Evolutionary conservation across 2,329 filamentous ascomycete species (phyloP).

Genomic region (Hymenoscyphus salicellus): DNA sequence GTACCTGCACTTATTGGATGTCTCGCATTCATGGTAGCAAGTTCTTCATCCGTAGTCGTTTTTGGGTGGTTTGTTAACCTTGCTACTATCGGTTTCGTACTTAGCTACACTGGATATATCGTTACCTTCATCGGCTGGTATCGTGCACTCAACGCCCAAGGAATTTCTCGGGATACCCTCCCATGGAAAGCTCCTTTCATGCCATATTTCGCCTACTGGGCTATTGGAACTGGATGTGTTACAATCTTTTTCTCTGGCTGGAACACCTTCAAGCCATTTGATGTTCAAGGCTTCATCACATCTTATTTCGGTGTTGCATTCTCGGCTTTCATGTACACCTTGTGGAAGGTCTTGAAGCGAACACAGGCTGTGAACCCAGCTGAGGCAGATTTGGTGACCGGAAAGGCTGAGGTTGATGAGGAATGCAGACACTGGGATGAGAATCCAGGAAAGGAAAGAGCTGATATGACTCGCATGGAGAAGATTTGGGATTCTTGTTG

Average conservation of each 20-base stretch:
- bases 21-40: constrained; percentile 66
- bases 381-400: constrained; percentile 50
- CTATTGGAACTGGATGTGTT: constrained; percentile 57
- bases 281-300: constrained; percentile 64
- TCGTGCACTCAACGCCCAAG: constrained; percentile 65
- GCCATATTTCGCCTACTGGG: constrained; percentile 63
- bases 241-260: constrained; percentile 61
- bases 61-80: constrained; percentile 46
- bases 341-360: constrained; percentile 67
- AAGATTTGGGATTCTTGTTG: constrained; percentile 2
- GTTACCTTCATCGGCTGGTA: constrained; percentile 70
- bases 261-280: constrained; percentile 45
- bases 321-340: constrained; percentile 55
- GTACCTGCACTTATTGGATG: constrained; percentile 54
- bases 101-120: constrained; percentile 67
- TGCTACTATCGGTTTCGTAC: constrained; percentile 46
- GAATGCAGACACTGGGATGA: constrained; percentile 1
- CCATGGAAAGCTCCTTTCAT: constrained; percentile 52
- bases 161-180: constrained; percentile 59
- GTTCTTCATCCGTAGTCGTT: constrained; percentile 44
- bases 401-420: constrained; percentile 3
- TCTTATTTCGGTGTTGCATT: constrained; percentile 62
- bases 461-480: neutral
- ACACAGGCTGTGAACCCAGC: constrained; percentile 49
- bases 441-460: neutral